Evolutionary conservation across 2,329 filamentous ascomycete species (phyloP), one percentile per base, ranked within the genome.

Genomic region (Chaetothyriales sp.): DNA sequence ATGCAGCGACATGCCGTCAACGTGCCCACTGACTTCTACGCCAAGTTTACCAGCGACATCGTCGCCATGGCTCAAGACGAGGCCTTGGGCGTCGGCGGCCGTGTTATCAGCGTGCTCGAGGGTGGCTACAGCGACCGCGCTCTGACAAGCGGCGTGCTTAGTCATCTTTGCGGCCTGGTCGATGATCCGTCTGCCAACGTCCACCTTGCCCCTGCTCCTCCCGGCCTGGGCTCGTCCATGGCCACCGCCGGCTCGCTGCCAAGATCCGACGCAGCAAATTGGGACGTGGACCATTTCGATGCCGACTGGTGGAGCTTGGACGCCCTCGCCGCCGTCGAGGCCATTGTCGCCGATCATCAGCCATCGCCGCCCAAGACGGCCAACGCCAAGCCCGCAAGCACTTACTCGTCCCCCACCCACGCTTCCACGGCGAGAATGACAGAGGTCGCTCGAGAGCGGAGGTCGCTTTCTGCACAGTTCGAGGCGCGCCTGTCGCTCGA

Each of bases 1-100:
- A 98, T 98, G 92, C 92, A 98, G 68, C 79, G 92, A 46, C 92
- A 98, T 67, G 84, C 86, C 53, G 89, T 95, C 62, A 95, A 95
- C 63, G 92, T 98, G 1, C 90, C 92, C 0, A 98, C 90, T 0
- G 87, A 90, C 50, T 98, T 98, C 65, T 98, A 97, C 64, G 92
- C 92, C 47, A 81, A 85, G 1, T 85, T 98, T 58, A 90, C 90
- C 0, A 78, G 82, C 45, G 92, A 98, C 63, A 79, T 95, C 2
- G 83, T 94, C 13, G 81, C 77, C 47, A 73, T 98, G 54, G 85
- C 94, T 0, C 77, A 86, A 43, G 89, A 95, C 65, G 82, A 86
- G 60, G 85, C 77, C 1, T 78, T 86, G 1, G 77, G 78, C 25
- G 86, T 87, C 1, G 84, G 94, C 22, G 90, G 90, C 2, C 78